phyloP scores from a whole-genome alignment of 768 basidiomycete genomes.

The Flagelloscypha sp. region DNA sequence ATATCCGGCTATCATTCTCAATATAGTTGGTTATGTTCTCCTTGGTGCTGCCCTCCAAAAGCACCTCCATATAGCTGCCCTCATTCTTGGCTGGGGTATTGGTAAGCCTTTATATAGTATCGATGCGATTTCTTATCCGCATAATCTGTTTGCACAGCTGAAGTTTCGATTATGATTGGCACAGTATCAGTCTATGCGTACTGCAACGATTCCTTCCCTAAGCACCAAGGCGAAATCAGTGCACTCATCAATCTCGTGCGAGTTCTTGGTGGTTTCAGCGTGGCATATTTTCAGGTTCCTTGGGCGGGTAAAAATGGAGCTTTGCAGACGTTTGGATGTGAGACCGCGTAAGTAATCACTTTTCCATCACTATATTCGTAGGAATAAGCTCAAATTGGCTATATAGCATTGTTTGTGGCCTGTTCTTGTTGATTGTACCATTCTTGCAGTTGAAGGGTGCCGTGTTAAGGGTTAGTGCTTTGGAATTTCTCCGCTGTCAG shows the following conservation, averaged over 20 bases:
- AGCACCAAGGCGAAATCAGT: conserved; percentile 51
- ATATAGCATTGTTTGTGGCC: conserved; percentile 36
- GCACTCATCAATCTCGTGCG: conserved; percentile 52
- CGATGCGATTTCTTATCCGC: too few relatives aligned
- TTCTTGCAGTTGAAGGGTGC: conserved; percentile 42
- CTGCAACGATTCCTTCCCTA: conserved; percentile 42
- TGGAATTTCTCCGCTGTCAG: too few relatives aligned
- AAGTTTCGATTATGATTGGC: conserved; percentile 47
- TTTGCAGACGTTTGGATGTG: conserved; percentile 52
- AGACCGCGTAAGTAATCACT: conserved; percentile 42
- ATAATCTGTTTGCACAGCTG: too few relatives aligned
- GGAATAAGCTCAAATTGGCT: background rate
- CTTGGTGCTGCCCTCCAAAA: conserved; percentile 50
- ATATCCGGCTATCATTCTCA: conserved; percentile 53
- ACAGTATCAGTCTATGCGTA: conserved; percentile 55
- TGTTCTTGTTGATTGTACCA: conserved; percentile 47
- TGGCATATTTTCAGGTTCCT: conserved; percentile 59
- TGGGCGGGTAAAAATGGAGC: conserved; percentile 57
- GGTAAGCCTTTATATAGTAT: too few relatives aligned
- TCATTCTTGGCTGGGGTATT: conserved; percentile 65
- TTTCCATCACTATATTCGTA: conserved; percentile 1
- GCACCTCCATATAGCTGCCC: conserved; percentile 39
- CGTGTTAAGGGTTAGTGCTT: conserved; percentile 34
- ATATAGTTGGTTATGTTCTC: conserved; percentile 51
- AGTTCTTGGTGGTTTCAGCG: conserved; percentile 51